Evolutionary conservation across 768 basidiomycete species (phyloP).

Genomic region (Hydnum rufescens): DNA sequence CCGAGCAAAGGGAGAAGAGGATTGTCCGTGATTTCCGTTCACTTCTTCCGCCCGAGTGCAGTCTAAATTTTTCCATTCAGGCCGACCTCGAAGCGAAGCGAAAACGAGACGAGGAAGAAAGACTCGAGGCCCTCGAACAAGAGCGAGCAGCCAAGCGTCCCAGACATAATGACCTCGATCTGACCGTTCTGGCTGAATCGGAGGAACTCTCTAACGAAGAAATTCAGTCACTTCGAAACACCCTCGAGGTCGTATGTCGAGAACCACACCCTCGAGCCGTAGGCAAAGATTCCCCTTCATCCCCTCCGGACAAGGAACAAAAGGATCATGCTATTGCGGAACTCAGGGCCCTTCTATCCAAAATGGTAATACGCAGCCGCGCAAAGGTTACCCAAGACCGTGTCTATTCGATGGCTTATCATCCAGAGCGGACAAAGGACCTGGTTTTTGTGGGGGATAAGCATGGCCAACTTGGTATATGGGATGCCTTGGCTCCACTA

Average conservation of each 20-base stretch:
- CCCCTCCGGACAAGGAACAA: conserved; percentile 2
- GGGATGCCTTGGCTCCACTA: conserved; percentile 57
- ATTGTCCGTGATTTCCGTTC: no score
- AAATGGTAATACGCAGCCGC: conserved; percentile 45
- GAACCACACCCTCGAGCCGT: conserved; percentile 21
- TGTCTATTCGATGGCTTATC: conserved; percentile 61
- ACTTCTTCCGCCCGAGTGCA: neutral
- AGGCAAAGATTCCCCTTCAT: conserved; percentile 14
- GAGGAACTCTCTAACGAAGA: conserved; percentile 30
- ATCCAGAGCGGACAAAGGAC: conserved; percentile 59
- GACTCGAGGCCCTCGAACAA: conserved; percentile 42
- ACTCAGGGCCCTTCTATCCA: conserved; percentile 33
- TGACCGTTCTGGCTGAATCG: conserved; percentile 28
- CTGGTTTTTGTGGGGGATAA: conserved; percentile 83
- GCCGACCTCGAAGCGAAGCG: conserved; percentile 31
- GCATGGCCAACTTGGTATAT: conserved; percentile 63
- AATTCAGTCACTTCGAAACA: conserved; percentile 25
- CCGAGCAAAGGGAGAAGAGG: conserved; percentile 41
- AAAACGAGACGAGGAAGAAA: conserved; percentile 39
- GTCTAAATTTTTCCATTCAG: conserved; percentile 17
- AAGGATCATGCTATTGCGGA: conserved; percentile 15
- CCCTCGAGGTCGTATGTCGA: conserved; percentile 25
- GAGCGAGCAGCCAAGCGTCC: conserved; percentile 50
- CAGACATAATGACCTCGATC: conserved; percentile 43
- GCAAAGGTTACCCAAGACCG: conserved; percentile 65